A percentile compares a stretch with the other conserved stretches of the same genome.
Evolutionary conservation across 768 basidiomycete species (phyloP).

Genomic region (Scleroderma citrinum): DNA sequence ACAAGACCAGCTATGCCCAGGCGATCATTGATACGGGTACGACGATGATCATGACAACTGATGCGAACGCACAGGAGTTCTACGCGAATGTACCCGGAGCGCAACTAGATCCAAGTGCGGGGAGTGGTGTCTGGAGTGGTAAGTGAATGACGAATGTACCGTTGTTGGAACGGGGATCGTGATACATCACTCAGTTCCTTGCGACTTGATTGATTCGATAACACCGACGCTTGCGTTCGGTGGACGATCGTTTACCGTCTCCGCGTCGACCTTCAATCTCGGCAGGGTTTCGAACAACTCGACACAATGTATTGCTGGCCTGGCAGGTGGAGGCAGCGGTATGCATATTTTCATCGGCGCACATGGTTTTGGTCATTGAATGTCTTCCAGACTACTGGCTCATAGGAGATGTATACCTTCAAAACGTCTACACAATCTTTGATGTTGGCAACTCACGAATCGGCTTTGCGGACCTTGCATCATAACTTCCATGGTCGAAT

Average conservation of each 20-base stretch:
- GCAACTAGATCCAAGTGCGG: conserved; percentile 16
- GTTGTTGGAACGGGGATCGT: neutral
- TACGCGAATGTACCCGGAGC: conserved; percentile 29
- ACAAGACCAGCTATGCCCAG: conserved; percentile 13
- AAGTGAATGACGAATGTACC: neutral
- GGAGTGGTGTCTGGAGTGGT: conserved; percentile 34
- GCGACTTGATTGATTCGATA: conserved; percentile 19
- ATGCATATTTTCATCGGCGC: neutral
- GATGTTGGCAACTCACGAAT: conserved; percentile 30
- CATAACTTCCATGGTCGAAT: neutral
- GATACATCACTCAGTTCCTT: conserved; percentile 25
- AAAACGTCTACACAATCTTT: conserved; percentile 28
- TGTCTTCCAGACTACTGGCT: conserved; percentile 22
- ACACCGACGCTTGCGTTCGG: conserved; percentile 34
- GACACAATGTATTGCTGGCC: conserved; percentile 32
- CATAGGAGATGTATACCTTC: conserved; percentile 31
- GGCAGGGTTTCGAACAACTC: conserved; percentile 29
- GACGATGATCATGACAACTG: conserved; percentile 23
- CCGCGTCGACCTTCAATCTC: conserved; percentile 36
- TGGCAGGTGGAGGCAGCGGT: conserved; percentile 27
- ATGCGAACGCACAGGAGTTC: conserved; percentile 18
- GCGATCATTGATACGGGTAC: conserved; percentile 33
- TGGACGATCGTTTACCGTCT: conserved; percentile 33
- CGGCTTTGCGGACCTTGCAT: conserved; percentile 35
- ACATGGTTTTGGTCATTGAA: neutral